Evolutionary conservation across 331 rosid species (phyloP).

Genomic region (Malus hybrid): DNA sequence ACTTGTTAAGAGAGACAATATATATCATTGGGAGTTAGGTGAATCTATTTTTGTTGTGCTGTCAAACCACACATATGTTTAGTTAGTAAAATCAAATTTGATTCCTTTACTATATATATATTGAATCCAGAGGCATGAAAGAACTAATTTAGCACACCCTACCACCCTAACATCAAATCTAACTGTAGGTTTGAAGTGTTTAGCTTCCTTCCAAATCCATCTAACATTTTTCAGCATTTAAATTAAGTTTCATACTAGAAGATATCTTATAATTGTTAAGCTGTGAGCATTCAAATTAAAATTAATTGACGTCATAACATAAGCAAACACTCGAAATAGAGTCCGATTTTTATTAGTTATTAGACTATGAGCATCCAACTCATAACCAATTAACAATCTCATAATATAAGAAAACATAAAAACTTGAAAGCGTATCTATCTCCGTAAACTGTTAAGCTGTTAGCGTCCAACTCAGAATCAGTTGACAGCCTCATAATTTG

Average conservation of each 20-base stretch:
- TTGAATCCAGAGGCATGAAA: slow-evolving; percentile 25
- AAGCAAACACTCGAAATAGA: no score
- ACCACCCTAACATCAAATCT: slow-evolving; percentile 20
- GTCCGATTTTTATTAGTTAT: no score
- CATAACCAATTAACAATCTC: no score
- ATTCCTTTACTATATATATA: neutral
- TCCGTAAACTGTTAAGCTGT: no score
- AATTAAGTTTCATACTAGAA: neutral
- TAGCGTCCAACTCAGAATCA: no score
- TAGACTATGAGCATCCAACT: no score
- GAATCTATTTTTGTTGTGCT: slow-evolving; percentile 20
- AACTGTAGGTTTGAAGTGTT: slow-evolving; percentile 13
- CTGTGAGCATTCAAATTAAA: no score
- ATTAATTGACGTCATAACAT: no score
- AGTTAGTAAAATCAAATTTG: slow-evolving; percentile 6
- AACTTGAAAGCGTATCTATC: no score
- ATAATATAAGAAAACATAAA: no score
- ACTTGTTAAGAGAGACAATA: slow-evolving; percentile 22
- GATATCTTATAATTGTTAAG: neutral
- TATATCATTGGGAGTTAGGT: slow-evolving; percentile 15
- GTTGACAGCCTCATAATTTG: neutral
- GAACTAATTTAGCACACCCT: slow-evolving; percentile 2
- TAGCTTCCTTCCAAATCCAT: slow-evolving; percentile 7
- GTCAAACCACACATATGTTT: slow-evolving; percentile 13
- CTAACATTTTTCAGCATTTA: neutral